Conservation (phyloP, 2,329 filamentous ascomycete genomes). For the Ascomycota sp. region DNA sequence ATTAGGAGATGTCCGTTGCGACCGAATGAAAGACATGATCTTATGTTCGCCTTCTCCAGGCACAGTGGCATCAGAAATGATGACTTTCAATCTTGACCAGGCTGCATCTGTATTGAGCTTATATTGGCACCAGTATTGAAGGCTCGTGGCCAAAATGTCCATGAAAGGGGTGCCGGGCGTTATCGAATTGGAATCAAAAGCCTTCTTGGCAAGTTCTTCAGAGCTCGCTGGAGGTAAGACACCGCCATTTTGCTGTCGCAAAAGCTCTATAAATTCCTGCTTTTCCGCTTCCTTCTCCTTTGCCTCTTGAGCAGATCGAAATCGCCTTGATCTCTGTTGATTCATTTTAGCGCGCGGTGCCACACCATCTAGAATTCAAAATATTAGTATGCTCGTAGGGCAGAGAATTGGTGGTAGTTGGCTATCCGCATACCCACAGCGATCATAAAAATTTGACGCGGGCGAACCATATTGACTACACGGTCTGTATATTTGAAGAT, state of each 20-base stretch:
- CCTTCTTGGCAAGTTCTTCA: slow-evolving; percentile 53
- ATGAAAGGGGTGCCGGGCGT: slow-evolving; percentile 97
- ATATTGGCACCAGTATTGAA: slow-evolving; percentile 93
- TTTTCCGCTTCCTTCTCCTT: slow-evolving; percentile 86
- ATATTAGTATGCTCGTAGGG: too few relatives aligned
- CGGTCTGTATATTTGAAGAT: slow-evolving; percentile 97
- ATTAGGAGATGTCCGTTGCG: slow-evolving; percentile 70
- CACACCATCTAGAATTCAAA: slow-evolving; percentile 44
- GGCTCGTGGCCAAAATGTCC: slow-evolving; percentile 73
- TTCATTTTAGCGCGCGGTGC: slow-evolving; percentile 99
- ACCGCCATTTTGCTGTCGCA: slow-evolving; percentile 56
- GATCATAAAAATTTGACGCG: slow-evolving; percentile 88
- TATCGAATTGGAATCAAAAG: slow-evolving; percentile 72
- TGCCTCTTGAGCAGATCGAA: slow-evolving; percentile 82
- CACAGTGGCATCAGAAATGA: slow-evolving; percentile 94
- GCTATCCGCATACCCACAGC: slow-evolving; percentile 48
- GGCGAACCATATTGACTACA: slow-evolving; percentile 94
- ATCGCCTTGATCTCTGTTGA: slow-evolving; percentile 87
- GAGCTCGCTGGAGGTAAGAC: slow-evolving; percentile 36
- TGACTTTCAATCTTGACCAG: slow-evolving; percentile 89
- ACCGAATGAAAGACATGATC: slow-evolving; percentile 95
- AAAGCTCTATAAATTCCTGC: slow-evolving; percentile 61
- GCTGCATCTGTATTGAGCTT: slow-evolving; percentile 92
- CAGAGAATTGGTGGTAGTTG: background rate
- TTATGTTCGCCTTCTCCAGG: slow-evolving; percentile 97